Conservation (phyloP, 2,329 filamentous ascomycete genomes). For the Neonectria magnoliae region DNA sequence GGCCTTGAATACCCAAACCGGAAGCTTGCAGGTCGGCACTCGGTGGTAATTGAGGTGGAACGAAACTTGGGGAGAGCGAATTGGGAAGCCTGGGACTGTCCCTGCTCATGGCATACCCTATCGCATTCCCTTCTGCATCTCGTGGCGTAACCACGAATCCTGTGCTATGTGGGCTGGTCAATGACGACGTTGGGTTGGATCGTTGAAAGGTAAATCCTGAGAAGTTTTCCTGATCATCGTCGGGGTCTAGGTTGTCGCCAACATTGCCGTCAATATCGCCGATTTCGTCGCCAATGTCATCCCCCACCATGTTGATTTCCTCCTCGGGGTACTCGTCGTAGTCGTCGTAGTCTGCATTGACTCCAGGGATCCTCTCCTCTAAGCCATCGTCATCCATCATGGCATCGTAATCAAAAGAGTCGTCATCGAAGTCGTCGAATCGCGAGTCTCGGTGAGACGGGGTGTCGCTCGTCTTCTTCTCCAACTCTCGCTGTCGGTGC, state of each 20-base stretch:
- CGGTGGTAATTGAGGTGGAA: conserved; percentile 17
- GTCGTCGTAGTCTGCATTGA: conserved; percentile 60
- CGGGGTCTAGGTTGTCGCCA: conserved; percentile 37
- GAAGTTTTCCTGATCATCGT: conserved; percentile 65
- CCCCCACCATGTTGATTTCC: conserved; percentile 44
- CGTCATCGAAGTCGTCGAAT: conserved; percentile 71
- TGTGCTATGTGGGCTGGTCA: conserved; percentile 61
- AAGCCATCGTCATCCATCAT: conserved; percentile 73
- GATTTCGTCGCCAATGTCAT: conserved; percentile 31
- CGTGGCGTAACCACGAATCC: conserved; percentile 63
- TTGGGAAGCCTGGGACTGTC: conserved; percentile 50
- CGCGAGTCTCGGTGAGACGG: conserved; percentile 60
- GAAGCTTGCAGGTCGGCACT: conserved; percentile 38
- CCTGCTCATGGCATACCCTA: conserved; percentile 66
- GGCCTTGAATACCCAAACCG: conserved; percentile 57
- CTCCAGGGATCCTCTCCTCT: conserved; percentile 73
- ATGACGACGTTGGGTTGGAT: conserved; percentile 61
- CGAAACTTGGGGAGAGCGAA: conserved; percentile 30
- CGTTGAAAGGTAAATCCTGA: conserved; percentile 68
- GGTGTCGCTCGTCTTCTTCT: conserved; percentile 59
- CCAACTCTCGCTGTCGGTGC: conserved; percentile 73
- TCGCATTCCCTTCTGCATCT: conserved; percentile 63
- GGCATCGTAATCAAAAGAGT: conserved; percentile 68
- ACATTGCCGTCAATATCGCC: conserved; percentile 28
- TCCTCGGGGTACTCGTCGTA: conserved; percentile 48